Evolutionary conservation across 2,329 filamentous ascomycete genomes (phyloP).

Genomic region (Fusarium duplospermum): DNA sequence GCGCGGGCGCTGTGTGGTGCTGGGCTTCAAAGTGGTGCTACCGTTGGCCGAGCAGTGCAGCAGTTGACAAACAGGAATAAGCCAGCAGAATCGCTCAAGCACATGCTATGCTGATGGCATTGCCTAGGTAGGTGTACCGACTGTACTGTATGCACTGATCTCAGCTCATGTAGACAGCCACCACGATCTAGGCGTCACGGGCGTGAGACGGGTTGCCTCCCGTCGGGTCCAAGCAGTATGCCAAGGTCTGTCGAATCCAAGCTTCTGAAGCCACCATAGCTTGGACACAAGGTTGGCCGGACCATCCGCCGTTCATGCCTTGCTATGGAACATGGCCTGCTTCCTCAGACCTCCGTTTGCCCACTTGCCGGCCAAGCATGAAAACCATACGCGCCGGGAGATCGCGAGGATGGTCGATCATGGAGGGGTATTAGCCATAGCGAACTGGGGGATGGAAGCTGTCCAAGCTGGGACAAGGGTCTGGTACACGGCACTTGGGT

Average conservation of each 20-base stretch:
- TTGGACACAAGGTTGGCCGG: slow-evolving; percentile 9
- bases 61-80: slow-evolving; percentile 23
- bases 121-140: neutral
- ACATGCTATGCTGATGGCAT: neutral
- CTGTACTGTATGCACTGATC: neutral
- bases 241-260: slow-evolving; percentile 16
- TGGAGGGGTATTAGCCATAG: slow-evolving; percentile 30
- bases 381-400: slow-evolving; percentile 40
- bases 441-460: slow-evolving; percentile 26
- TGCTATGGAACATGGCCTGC: slow-evolving; percentile 18
- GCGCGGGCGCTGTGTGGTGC: slow-evolving; percentile 19
- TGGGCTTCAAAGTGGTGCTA: slow-evolving; percentile 7
- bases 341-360: slow-evolving; percentile 17
- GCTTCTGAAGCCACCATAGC: slow-evolving; percentile 14
- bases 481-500: slow-evolving; percentile 26
- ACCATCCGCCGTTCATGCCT: slow-evolving; percentile 16
- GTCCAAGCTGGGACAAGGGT: slow-evolving; percentile 31
- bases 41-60: slow-evolving; percentile 19
- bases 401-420: slow-evolving; percentile 32
- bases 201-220: slow-evolving; percentile 28
- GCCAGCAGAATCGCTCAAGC: slow-evolving; percentile 25
- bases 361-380: slow-evolving; percentile 35
- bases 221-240: slow-evolving; percentile 6
- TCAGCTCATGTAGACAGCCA: slow-evolving; percentile 27
- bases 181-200: slow-evolving; percentile 1